Conservation (phyloP, 768 basidiomycete genomes). For the Tylopilus rubrobrunneus region DNA sequence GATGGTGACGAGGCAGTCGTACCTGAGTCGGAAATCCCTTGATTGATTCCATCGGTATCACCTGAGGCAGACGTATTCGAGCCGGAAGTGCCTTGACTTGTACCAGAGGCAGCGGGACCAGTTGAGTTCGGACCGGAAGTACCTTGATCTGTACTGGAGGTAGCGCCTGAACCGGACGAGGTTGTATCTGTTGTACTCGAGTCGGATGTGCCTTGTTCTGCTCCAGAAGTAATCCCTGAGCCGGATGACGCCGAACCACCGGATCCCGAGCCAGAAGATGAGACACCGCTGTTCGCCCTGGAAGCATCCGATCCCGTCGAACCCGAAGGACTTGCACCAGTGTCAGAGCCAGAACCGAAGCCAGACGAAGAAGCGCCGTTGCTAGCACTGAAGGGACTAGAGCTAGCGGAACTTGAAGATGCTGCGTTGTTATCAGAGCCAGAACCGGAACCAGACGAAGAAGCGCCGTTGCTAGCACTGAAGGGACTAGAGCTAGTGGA, state of each 20-base stretch:
- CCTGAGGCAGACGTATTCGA: constrained; percentile 1
- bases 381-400: neutral
- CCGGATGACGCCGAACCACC: neutral
- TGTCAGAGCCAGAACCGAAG: neutral
- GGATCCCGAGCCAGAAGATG: neutral
- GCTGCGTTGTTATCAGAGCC: neutral
- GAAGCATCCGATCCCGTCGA: constrained; percentile 1
- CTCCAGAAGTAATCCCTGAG: too few species aligned
- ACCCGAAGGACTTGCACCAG: neutral
- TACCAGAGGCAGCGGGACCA: neutral
- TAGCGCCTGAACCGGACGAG: neutral
- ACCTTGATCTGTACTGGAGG: neutral
- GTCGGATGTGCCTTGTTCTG: too few species aligned
- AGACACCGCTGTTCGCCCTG: neutral
- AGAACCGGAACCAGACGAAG: neutral
- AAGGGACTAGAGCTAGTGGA: neutral
- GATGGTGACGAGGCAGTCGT: neutral
- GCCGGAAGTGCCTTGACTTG: neutral
- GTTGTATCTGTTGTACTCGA: neutral
- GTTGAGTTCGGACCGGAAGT: neutral
- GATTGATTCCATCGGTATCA: neutral
- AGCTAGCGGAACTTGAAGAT: neutral
- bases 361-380: neutral
- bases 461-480: neutral
- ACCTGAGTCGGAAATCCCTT: neutral